Evolutionary conservation across 805 yeast genomes (phyloP).

Genomic region (Jamesozyma spencerorum): DNA sequence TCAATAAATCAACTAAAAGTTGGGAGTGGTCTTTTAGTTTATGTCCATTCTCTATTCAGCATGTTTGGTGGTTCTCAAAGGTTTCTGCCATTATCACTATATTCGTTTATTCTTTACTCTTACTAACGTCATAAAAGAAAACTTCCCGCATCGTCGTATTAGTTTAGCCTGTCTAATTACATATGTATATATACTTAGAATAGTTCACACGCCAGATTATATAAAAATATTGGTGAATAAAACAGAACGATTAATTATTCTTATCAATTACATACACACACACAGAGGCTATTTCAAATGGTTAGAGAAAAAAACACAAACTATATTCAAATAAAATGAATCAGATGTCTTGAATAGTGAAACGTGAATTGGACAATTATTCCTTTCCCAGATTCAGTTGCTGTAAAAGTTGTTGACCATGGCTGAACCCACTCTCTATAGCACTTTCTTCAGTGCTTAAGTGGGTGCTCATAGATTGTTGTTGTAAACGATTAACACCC

Average conservation of each 20-base stretch:
- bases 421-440: conserved; percentile 7
- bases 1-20: conserved; percentile 31
- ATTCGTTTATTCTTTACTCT: conserved; percentile 30
- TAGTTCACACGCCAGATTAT: not conserved
- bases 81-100: conserved; percentile 37
- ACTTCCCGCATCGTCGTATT: not conserved
- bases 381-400: conserved; percentile 22
- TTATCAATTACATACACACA: not conserved
- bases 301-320: too few relatives aligned
- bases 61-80: conserved; percentile 91
- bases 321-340: not conserved
- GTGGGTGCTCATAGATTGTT: not conserved
- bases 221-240: not conserved
- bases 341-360: too few relatives aligned
- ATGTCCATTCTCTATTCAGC: conserved; percentile 82
- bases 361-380: too few relatives aligned
- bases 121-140: conserved; percentile 6
- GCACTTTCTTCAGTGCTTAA: not conserved
- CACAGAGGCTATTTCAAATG: not conserved
- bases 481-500: not conserved
- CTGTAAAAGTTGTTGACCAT: conserved; percentile 26
- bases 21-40: conserved; percentile 66
- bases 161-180: not conserved
- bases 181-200: too few relatives aligned
- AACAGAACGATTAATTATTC: not conserved